Conservation (phyloP, 2,329 filamentous ascomycete genomes). For the Sarocladium oryzae region DNA sequence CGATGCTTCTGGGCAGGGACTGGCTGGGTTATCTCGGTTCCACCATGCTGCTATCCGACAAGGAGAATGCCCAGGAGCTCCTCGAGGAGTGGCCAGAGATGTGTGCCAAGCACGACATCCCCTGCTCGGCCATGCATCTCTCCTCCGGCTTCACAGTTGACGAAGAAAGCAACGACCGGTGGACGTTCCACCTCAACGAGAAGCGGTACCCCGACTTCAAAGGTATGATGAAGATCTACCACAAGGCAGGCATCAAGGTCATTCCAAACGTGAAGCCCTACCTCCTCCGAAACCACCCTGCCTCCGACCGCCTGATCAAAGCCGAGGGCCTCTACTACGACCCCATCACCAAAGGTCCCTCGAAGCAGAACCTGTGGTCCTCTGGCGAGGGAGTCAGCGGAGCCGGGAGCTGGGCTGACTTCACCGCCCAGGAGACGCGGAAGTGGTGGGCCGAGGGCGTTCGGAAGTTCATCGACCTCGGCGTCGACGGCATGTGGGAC, state of each 20-base stretch:
- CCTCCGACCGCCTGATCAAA: conserved; percentile 1
- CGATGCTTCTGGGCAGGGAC: background rate
- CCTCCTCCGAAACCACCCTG: background rate
- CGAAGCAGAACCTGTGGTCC: conserved; percentile 5
- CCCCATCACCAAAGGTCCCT: background rate
- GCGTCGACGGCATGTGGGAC: conserved; percentile 8
- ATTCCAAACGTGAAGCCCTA: conserved; percentile 7
- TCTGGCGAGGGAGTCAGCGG: background rate
- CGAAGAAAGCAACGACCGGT: background rate
- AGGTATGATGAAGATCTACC: conserved; percentile 3
- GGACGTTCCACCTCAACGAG: conserved; percentile 1
- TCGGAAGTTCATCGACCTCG: conserved; percentile 4
- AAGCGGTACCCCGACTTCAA: conserved; percentile 1
- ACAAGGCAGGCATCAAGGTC: conserved; percentile 4
- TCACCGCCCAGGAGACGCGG: background rate
- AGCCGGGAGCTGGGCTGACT: conserved; percentile 6
- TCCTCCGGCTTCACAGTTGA: conserved; percentile 7
- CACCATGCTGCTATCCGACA: conserved; percentile 4
- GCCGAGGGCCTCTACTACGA: conserved; percentile 6
- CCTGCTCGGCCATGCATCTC: conserved; percentile 5
- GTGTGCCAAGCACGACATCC: conserved; percentile 4
- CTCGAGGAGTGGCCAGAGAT: conserved; percentile 6
- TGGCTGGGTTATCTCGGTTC: conserved; percentile 7
- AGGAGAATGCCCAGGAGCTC: conserved; percentile 1
- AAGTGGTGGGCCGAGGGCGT: conserved; percentile 7